Conservation (phyloP, 176 grass and related monocot species). For the Triticum turgidum region DNA sequence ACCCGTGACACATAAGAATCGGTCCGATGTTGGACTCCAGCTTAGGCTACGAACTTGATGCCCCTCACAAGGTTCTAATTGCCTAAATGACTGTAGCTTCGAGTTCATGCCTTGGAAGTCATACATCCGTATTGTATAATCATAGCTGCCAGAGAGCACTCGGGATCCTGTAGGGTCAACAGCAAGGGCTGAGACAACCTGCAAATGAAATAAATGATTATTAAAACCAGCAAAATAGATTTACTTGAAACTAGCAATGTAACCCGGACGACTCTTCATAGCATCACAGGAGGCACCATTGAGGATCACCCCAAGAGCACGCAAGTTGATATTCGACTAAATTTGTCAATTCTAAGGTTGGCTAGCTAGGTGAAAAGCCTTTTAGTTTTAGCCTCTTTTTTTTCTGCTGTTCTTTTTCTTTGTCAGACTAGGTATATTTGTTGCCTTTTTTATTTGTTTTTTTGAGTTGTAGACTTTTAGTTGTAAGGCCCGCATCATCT, state of each 20-base stretch:
- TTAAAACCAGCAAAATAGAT: slow-evolving; percentile 28
- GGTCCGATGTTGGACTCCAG: slow-evolving; percentile 94
- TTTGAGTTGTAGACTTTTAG: not conserved
- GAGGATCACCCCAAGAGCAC: not conserved
- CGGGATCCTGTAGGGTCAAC: slow-evolving; percentile 96
- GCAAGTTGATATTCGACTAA: not conserved
- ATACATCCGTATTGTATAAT: slow-evolving; percentile 95
- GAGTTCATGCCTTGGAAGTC: slow-evolving; percentile 99
- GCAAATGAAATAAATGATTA: slow-evolving; percentile 27
- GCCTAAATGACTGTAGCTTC: slow-evolving; percentile 92
- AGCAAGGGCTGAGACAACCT: slow-evolving; percentile 95
- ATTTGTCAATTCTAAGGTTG: not conserved
- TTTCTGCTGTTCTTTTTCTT: not conserved
- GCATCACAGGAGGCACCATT: not conserved
- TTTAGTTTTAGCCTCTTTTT: not conserved
- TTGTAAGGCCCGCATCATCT: not conserved
- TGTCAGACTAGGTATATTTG: not conserved
- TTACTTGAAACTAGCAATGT: not conserved
- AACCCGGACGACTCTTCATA: not conserved
- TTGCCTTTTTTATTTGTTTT: not conserved
- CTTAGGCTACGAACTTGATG: slow-evolving; percentile 98
- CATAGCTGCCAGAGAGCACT: slow-evolving; percentile 92
- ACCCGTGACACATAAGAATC: slow-evolving; percentile 90
- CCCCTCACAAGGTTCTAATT: slow-evolving; percentile 91
- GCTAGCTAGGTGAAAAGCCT: not conserved